These are phyloP conservation scores for Phytopythium mirpurense DNA, from an alignment of 352 stramenopile genomes.

Conservation along the genomic window DNA sequence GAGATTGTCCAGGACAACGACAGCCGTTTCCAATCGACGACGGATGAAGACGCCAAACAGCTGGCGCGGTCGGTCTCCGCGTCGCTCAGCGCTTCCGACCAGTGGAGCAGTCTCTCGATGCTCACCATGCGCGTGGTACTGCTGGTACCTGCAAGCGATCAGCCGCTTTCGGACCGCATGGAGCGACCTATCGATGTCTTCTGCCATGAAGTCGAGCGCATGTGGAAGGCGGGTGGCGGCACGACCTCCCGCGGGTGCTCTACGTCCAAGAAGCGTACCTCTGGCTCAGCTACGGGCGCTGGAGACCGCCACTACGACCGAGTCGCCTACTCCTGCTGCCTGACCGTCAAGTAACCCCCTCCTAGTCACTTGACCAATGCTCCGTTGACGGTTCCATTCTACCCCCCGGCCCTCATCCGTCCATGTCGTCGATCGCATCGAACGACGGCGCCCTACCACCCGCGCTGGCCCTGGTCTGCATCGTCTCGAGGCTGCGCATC, in stretches of 20 bases:
- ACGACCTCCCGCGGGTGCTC: not conserved
- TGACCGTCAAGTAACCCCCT: not conserved
- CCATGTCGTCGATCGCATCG: not conserved
- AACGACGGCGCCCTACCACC: constrained; percentile 11
- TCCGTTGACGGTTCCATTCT: not conserved
- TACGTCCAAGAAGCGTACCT: not conserved
- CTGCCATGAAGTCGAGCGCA: not conserved
- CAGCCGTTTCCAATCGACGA: not conserved
- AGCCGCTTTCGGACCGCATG: not conserved
- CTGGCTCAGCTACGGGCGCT: not conserved
- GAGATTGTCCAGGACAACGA: not conserved
- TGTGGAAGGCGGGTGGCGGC: not conserved
- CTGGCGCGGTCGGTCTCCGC: not conserved
- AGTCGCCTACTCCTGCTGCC: not conserved
- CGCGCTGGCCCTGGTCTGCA: not conserved
- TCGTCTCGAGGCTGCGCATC: constrained; percentile 63
- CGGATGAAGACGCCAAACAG: not conserved
- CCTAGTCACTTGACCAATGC: not conserved
- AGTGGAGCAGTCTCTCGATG: not conserved
- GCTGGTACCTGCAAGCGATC: not conserved
- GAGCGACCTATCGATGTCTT: not conserved
- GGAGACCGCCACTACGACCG: not conserved
- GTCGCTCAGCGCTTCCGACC: not conserved
- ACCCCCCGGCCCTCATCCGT: not conserved
- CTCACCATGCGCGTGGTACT: not conserved